phyloP scores from a whole-genome alignment of 805 yeast genomes.

The Ascoidea asiatica region DNA sequence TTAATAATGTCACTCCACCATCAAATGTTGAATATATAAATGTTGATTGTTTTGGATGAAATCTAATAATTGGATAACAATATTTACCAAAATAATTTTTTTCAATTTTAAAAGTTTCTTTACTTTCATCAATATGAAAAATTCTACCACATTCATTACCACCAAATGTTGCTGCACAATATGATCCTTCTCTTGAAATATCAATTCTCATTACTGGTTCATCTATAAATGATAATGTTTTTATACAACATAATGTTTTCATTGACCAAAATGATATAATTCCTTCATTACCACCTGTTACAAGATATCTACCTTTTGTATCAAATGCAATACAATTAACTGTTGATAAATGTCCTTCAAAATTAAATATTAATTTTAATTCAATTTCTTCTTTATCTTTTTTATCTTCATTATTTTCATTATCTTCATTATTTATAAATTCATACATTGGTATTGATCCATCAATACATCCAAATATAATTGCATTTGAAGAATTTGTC shows the following conservation, averaged over 20 bases:
- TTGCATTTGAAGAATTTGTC: slow-evolving; percentile 3
- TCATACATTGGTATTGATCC: slow-evolving; percentile 4
- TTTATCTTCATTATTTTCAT: not conserved
- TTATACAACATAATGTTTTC: slow-evolving; percentile 4
- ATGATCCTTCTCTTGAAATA: slow-evolving; percentile 5
- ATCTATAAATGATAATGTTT: slow-evolving; percentile 5
- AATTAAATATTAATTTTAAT: not conserved
- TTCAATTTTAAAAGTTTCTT: slow-evolving; percentile 2
- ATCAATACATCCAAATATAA: slow-evolving; percentile 3
- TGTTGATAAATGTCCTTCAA: slow-evolving; percentile 4
- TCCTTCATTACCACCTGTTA: slow-evolving; percentile 6
- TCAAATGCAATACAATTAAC: slow-evolving; percentile 5
- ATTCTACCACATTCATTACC: slow-evolving; percentile 5
- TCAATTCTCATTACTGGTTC: slow-evolving; percentile 6
- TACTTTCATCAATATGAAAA: slow-evolving; percentile 1
- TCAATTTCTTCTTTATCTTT: not conserved
- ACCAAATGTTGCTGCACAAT: slow-evolving; percentile 5
- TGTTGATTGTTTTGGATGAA: slow-evolving; percentile 3
- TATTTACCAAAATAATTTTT: slow-evolving; percentile 1
- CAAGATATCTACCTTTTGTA: slow-evolving; percentile 3
- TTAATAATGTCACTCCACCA: slow-evolving; percentile 1
- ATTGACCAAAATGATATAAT: slow-evolving; percentile 5
- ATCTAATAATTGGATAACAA: not conserved
- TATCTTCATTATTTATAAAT: no score
- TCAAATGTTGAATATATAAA: slow-evolving; percentile 4